Percentiles rank a stretch among this genome's conserved stretches.
Conservation (phyloP, 257 asterid genomes). For the Solanum phureja region DNA sequence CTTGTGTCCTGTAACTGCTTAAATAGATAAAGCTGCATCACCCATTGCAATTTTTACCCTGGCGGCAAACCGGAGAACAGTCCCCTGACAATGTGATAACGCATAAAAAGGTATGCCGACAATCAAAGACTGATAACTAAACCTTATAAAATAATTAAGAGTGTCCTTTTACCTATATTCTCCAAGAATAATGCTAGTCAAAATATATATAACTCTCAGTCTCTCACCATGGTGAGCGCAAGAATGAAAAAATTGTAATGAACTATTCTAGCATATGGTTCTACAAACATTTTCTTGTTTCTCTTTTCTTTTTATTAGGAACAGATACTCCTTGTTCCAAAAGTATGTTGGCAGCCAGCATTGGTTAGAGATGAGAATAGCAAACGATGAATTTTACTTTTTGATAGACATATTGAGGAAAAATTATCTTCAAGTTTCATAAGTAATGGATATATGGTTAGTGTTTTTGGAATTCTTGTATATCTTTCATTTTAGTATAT, state of each 20-base stretch:
- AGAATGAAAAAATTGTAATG: background rate
- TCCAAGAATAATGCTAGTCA: background rate
- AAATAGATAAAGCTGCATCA: background rate
- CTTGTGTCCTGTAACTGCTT: background rate
- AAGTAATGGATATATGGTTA: background rate
- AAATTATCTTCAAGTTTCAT: background rate
- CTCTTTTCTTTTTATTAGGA: background rate
- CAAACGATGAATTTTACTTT: background rate
- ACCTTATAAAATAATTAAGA: background rate
- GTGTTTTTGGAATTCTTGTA: background rate
- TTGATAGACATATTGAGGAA: background rate
- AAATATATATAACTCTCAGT: background rate
- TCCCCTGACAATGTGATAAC: background rate
- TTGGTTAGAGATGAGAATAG: background rate
- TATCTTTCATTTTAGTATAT: background rate
- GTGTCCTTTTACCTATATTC: background rate
- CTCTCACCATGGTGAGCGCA: background rate
- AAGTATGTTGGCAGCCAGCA: background rate
- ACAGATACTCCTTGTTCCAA: background rate
- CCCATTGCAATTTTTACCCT: background rate
- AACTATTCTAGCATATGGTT: background rate
- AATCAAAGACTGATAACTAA: background rate
- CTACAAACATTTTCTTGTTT: background rate
- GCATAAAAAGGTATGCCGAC: background rate
- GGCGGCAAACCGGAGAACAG: background rate